Percentiles rank a stretch among this genome's conserved stretches.
phyloP scores from a whole-genome alignment of 495 filamentous ascomycete genomes.

The Xylaria intraflava region DNA sequence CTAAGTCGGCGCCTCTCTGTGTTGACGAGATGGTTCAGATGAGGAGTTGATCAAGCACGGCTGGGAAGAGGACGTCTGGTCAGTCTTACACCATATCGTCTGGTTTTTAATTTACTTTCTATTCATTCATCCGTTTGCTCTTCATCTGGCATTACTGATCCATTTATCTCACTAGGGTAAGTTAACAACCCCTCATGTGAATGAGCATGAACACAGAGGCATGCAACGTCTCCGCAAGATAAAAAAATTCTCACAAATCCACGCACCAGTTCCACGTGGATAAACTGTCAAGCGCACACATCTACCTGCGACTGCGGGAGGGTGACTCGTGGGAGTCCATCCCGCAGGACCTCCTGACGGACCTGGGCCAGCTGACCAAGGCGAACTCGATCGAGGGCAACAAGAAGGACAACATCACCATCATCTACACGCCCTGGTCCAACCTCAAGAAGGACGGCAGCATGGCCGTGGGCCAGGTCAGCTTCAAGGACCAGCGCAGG shows the following conservation, averaged over 20 bases:
- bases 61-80: conserved; percentile 95
- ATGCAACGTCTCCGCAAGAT: neutral
- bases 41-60: conserved; percentile 93
- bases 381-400: conserved; percentile 99
- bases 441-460: conserved; percentile 94
- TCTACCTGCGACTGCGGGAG: conserved; percentile 80
- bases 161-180: conserved; percentile 18
- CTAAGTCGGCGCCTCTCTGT: conserved; percentile 11
- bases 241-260: neutral
- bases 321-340: conserved; percentile 83
- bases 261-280: conserved; percentile 81
- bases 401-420: conserved; percentile 94
- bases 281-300: conserved; percentile 92
- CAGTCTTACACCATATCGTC: conserved; percentile 18
- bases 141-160: neutral
- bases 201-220: neutral
- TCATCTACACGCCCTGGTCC: conserved; percentile 97
- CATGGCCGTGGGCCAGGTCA: conserved; percentile 93
- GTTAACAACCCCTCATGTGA: conserved; percentile 4
- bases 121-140: neutral
- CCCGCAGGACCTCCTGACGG: conserved; percentile 64
- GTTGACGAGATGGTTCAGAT: conserved; percentile 52
- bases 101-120: too few species aligned
- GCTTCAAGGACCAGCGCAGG: conserved; percentile 82
- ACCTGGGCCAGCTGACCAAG: conserved; percentile 93